These are phyloP conservation scores for Coniochaeta prunicola DNA, from an alignment of 2,329 filamentous ascomycete genomes.

Conservation along the genomic window DNA sequence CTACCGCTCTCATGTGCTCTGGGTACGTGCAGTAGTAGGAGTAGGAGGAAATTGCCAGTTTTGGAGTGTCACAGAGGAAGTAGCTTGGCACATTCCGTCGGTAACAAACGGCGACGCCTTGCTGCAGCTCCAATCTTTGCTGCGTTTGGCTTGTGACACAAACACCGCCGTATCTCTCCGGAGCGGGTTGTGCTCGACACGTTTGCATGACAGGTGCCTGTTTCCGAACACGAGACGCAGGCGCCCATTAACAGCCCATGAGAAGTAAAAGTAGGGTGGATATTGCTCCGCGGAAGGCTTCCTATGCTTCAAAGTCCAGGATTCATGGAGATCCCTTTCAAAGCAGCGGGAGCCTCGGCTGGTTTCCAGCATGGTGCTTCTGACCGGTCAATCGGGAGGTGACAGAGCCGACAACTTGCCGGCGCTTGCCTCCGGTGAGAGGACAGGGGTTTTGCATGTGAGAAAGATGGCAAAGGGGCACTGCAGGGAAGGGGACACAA, in stretches of 20 bases:
- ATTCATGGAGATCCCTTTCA: background rate
- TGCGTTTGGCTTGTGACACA: background rate
- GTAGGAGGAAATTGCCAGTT: background rate
- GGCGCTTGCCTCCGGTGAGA: constrained; percentile 7
- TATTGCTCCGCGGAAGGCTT: background rate
- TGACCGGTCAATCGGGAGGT: background rate
- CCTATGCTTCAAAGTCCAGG: background rate
- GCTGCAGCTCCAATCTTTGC: background rate
- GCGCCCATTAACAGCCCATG: background rate
- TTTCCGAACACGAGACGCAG: background rate
- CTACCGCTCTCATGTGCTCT: background rate
- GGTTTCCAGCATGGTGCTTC: constrained; percentile 2
- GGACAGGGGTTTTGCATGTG: constrained; percentile 1
- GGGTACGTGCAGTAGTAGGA: background rate
- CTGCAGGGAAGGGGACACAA: too few relatives aligned
- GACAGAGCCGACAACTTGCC: constrained; percentile 4
- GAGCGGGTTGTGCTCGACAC: background rate
- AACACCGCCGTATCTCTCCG: background rate
- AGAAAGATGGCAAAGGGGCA: constrained; percentile 1
- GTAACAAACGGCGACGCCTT: background rate
- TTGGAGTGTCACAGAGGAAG: too few relatives aligned
- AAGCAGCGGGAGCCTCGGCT: background rate
- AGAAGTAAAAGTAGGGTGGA: background rate
- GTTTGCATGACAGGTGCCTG: background rate
- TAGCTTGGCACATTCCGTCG: background rate